Conservation (phyloP, 2,329 filamentous ascomycete genomes). For the Sclerotinia borealis region DNA sequence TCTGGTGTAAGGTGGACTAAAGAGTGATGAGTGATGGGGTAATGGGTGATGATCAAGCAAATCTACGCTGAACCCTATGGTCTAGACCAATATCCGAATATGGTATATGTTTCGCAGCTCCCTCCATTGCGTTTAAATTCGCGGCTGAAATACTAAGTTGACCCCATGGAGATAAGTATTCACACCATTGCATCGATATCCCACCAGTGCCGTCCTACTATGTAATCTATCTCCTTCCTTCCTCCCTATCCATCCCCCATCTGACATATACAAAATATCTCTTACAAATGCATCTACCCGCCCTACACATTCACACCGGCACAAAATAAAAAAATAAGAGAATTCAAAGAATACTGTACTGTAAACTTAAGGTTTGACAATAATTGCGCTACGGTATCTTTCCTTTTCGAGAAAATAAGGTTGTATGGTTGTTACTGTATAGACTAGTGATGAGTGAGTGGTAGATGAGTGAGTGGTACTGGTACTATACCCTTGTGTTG, state of each 20-base stretch:
- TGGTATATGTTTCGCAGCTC: not conserved
- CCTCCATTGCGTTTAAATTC: not conserved
- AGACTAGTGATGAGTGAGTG: too few relatives aligned
- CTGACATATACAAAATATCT: not conserved
- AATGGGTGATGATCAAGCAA: not conserved
- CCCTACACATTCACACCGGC: not conserved
- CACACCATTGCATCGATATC: too few relatives aligned
- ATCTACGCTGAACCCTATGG: not conserved
- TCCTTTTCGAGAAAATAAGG: too few relatives aligned
- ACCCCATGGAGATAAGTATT: not conserved
- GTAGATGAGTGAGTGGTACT: too few relatives aligned
- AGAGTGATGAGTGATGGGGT: not conserved
- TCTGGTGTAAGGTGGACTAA: not conserved
- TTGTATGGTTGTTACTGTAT: not conserved
- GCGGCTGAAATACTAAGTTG: not conserved
- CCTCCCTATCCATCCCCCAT: not conserved
- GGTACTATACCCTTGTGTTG: not conserved
- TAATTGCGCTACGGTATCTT: not conserved
- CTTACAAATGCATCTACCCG: not conserved
- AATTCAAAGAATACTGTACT: too few relatives aligned
- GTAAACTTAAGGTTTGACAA: not conserved
- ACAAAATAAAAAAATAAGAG: not conserved
- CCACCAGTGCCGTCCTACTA: not conserved
- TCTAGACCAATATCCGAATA: not conserved
- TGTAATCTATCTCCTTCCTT: too few relatives aligned